Percentiles rank a stretch among this genome's conserved stretches.
phyloP scores from a whole-genome alignment of 768 basidiomycete genomes.

The Tremella fuciformis region DNA sequence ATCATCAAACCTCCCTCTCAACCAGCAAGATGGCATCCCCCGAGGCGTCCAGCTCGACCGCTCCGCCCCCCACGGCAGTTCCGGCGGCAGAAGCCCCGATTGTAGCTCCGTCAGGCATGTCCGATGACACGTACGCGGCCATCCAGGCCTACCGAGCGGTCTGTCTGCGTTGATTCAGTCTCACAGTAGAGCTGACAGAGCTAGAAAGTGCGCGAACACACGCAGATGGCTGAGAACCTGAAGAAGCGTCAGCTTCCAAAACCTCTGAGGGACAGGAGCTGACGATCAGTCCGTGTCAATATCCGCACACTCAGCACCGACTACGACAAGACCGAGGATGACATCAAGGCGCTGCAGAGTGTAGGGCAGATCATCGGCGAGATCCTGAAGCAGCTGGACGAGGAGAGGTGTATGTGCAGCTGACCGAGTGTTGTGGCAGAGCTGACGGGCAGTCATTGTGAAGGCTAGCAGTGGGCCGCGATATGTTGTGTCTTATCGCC shows the following conservation, averaged over 20 bases:
- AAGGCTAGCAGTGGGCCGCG: slow-evolving; percentile 97
- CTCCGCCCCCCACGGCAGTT: slow-evolving; percentile 8
- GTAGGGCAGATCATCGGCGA: slow-evolving; percentile 99
- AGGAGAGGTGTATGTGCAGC: slow-evolving; percentile 78
- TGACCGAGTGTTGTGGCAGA: no score
- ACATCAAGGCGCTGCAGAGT: slow-evolving; percentile 97
- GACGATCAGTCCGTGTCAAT: slow-evolving; percentile 74
- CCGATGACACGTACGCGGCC: slow-evolving; percentile 47
- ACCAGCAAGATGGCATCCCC: slow-evolving; percentile 13
- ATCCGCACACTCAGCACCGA: slow-evolving; percentile 83
- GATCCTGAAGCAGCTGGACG: slow-evolving; percentile 96
- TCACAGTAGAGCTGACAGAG: slow-evolving; percentile 4
- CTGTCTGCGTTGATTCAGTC: slow-evolving; percentile 17
- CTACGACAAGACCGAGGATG: slow-evolving; percentile 93
- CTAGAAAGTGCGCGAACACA: slow-evolving; percentile 97
- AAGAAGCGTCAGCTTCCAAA: slow-evolving; percentile 72
- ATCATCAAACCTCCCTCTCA: slow-evolving; percentile 10
- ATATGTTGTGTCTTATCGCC: slow-evolving; percentile 96
- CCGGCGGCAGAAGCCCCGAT: slow-evolving; percentile 31
- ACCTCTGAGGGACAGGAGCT: background rate
- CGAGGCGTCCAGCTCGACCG: slow-evolving; percentile 33
- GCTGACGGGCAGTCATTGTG: slow-evolving; percentile 72
- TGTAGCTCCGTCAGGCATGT: slow-evolving; percentile 35
- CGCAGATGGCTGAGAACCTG: slow-evolving; percentile 76
- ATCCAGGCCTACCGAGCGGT: slow-evolving; percentile 53